Evolutionary conservation across 1,284 basidiomycete genomes (phyloP).

Genomic region (Trichosporon sp.): DNA sequence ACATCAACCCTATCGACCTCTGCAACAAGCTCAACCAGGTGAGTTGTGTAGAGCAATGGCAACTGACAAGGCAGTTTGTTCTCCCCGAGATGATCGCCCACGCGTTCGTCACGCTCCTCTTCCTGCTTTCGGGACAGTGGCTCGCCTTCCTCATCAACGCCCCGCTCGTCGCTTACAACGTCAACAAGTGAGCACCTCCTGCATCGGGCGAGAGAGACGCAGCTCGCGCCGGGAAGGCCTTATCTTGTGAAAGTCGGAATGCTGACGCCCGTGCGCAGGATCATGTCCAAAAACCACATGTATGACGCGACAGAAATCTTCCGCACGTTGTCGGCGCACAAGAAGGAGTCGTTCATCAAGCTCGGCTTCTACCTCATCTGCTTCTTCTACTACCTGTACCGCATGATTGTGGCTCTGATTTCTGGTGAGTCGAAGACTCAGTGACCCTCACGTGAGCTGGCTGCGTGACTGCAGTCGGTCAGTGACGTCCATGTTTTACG

Average conservation of each 20-base stretch:
- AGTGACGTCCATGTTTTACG: neutral
- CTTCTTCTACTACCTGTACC: conserved; percentile 96
- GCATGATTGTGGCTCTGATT: conserved; percentile 83
- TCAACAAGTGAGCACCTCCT: conserved; percentile 71
- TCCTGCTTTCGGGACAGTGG: conserved; percentile 96
- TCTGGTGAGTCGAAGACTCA: conserved; percentile 54
- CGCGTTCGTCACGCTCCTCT: conserved; percentile 78
- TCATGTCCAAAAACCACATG: conserved; percentile 92
- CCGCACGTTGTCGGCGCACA: conserved; percentile 86
- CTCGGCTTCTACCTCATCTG: conserved; percentile 90
- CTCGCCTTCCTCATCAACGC: conserved; percentile 86
- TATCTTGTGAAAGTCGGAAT: neutral
- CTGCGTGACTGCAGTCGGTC: neutral
- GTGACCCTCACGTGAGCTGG: neutral
- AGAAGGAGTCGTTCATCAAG: conserved; percentile 96
- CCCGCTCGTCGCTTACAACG: conserved; percentile 85
- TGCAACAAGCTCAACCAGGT: conserved; percentile 99
- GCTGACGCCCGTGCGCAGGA: conserved; percentile 55
- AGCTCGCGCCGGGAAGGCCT: neutral
- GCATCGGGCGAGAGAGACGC: too few relatives aligned
- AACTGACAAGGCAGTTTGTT: conserved; percentile 68
- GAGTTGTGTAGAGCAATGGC: conserved; percentile 19
- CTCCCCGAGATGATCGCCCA: conserved; percentile 95
- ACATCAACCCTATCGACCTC: conserved; percentile 99
- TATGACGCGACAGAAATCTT: conserved; percentile 99